Conservation (phyloP, 2,329 filamentous ascomycete species). For the Colletotrichum sublineola region DNA sequence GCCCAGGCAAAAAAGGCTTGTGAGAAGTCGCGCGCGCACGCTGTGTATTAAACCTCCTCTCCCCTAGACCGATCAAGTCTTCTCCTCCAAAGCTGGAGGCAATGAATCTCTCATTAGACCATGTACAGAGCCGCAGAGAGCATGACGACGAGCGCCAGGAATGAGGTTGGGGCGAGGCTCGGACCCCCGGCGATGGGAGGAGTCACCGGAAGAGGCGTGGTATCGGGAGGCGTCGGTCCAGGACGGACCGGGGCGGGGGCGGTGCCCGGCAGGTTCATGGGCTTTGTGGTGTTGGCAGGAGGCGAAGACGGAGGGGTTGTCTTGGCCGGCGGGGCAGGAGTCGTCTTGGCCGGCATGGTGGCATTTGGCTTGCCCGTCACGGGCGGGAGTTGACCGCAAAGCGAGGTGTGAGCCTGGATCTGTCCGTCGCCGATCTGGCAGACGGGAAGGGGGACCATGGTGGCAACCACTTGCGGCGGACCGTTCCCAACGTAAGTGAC, state of each 20-base stretch:
- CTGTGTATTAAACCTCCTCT: constrained; percentile 19
- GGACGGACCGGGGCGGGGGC: constrained; percentile 29
- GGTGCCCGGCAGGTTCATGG: constrained; percentile 42
- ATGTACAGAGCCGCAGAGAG: constrained; percentile 51
- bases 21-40: constrained; percentile 18
- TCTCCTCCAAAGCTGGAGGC: neutral
- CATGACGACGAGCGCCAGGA: constrained; percentile 52
- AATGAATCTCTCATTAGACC: constrained; percentile 47
- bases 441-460: constrained; percentile 59
- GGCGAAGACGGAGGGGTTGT: constrained; percentile 60
- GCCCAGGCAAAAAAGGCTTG: constrained; percentile 17
- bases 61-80: constrained; percentile 23
- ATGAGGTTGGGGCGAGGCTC: constrained; percentile 48
- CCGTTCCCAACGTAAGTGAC: constrained; percentile 64
- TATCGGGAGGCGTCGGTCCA: constrained; percentile 24
- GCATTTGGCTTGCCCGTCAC: constrained; percentile 16
- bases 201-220: constrained; percentile 34
- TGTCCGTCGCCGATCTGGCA: constrained; percentile 64
- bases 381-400: constrained; percentile 38
- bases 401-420: constrained; percentile 45
- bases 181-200: constrained; percentile 49
- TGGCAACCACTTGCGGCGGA: constrained; percentile 63
- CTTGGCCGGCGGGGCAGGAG: constrained; percentile 12
- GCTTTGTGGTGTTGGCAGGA: constrained; percentile 42
- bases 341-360: constrained; percentile 21